Evolutionary conservation across 352 stramenopile species (phyloP).

Genomic region (Pythium myriotylum): DNA sequence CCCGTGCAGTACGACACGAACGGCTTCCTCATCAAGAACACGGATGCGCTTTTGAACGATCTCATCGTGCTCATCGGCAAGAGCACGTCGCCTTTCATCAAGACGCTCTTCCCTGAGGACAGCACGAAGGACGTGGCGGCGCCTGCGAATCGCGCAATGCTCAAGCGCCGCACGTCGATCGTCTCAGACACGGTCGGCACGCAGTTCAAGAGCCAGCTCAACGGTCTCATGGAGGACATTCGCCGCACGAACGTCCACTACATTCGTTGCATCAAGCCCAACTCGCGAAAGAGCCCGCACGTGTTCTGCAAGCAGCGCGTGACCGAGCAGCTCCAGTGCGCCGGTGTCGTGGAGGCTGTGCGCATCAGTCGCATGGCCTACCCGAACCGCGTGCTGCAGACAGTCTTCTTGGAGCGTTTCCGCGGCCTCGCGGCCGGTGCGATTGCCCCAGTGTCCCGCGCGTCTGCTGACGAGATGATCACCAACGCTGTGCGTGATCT

Average conservation of each 20-base stretch:
- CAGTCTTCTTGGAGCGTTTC: conserved; percentile 85
- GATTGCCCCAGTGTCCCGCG: conserved; percentile 38
- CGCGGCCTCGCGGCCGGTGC: conserved; percentile 49
- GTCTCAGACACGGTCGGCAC: conserved; percentile 80
- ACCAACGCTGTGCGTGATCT: conserved; percentile 48
- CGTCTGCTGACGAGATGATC: conserved; percentile 49
- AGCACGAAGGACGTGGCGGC: conserved; percentile 53
- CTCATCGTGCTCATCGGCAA: conserved; percentile 83
- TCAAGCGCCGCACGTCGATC: conserved; percentile 85
- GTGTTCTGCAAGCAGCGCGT: conserved; percentile 91
- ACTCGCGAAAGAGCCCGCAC: conserved; percentile 92
- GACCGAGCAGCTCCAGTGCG: conserved; percentile 97
- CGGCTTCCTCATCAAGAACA: conserved; percentile 97
- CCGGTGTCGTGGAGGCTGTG: conserved; percentile 98
- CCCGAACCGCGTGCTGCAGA: conserved; percentile 95
- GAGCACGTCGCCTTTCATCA: conserved; percentile 69
- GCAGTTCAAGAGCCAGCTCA: conserved; percentile 95
- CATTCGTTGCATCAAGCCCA: conserved; percentile 99
- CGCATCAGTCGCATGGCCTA: conserved; percentile 98
- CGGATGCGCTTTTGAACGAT: conserved; percentile 94
- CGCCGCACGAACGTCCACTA: conserved; percentile 97
- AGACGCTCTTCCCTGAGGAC: conserved; percentile 79
- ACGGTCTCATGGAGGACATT: conserved; percentile 94
- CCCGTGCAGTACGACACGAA: conserved; percentile 94
- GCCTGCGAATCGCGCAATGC: conserved; percentile 27